Evolutionary conservation across 192 early-diverging fungal species (phyloP).

Genomic region (Mortierella alpina): DNA sequence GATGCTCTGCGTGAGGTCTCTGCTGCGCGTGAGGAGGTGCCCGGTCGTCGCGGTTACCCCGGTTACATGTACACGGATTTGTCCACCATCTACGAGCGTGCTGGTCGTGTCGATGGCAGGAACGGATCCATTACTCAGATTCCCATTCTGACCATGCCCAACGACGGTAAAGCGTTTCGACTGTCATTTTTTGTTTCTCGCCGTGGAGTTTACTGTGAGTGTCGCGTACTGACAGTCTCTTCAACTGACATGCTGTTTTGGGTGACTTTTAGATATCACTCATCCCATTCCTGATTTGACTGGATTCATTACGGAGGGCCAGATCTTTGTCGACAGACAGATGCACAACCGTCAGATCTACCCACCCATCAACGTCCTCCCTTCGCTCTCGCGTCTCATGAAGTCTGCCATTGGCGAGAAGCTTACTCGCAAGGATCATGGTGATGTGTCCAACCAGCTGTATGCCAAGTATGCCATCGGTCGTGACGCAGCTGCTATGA

Average conservation of each 20-base stretch:
- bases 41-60: conserved; percentile 98
- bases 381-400: conserved; percentile 98
- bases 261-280: conserved; percentile 85
- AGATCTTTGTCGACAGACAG: conserved; percentile 99
- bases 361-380: conserved; percentile 99
- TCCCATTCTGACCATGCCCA: conserved; percentile 99
- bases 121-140: conserved; percentile 99
- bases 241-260: neutral
- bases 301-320: conserved; percentile 99
- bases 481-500: conserved; percentile 98
- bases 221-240: neutral
- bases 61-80: conserved; percentile 99
- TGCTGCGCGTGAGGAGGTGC: conserved; percentile 99
- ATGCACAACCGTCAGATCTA: conserved; percentile 99
- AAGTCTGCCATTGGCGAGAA: conserved; percentile 99
- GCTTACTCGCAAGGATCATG: conserved; percentile 97
- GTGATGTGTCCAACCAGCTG: conserved; percentile 99
- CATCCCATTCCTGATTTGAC: conserved; percentile 99
- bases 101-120: conserved; percentile 95
- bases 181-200: neutral
- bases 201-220: neutral
- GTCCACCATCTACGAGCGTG: conserved; percentile 99
- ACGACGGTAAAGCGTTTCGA: conserved; percentile 82
- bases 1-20: conserved; percentile 99
- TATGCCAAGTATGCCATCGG: conserved; percentile 99